phyloP scores from a whole-genome alignment of 345 rosid genomes.

The Carallia brachiata region DNA sequence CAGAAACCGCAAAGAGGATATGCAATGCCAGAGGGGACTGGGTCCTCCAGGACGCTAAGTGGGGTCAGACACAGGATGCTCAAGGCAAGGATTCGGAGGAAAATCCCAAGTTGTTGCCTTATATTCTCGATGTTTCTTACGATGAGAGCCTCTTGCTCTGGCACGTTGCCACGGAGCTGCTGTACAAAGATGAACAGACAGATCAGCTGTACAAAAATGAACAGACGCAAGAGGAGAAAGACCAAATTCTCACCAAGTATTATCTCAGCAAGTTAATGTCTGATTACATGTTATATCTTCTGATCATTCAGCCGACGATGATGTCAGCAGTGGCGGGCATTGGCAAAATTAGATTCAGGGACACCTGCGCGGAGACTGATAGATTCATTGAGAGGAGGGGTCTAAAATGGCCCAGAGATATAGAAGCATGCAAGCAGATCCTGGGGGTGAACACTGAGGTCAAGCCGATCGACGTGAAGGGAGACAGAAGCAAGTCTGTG shows the following conservation, averaged over 20 bases:
- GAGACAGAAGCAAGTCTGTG: slow-evolving; percentile 62
- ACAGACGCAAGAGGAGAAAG: too few relatives aligned
- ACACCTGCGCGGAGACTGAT: slow-evolving; percentile 42
- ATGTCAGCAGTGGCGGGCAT: slow-evolving; percentile 55
- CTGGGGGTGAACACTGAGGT: slow-evolving; percentile 28
- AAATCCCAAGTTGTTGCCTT: slow-evolving; percentile 28
- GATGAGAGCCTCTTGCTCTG: slow-evolving; percentile 31
- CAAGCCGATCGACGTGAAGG: slow-evolving; percentile 43
- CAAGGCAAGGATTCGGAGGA: background rate
- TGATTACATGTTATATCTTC: slow-evolving; percentile 61
- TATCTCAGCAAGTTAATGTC: slow-evolving; percentile 44
- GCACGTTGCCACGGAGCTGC: slow-evolving; percentile 64
- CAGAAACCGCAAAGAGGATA: slow-evolving; percentile 43
- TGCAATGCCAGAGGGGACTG: slow-evolving; percentile 57
- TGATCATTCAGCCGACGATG: slow-evolving; percentile 44
- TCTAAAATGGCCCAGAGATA: background rate
- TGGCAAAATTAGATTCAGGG: slow-evolving; percentile 46
- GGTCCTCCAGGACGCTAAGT: slow-evolving; percentile 32
- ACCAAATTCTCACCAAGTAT: too few relatives aligned
- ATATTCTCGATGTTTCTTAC: slow-evolving; percentile 15
- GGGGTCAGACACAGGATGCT: background rate
- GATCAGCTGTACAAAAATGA: too few relatives aligned
- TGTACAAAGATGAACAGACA: slow-evolving; percentile 19
- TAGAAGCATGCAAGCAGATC: slow-evolving; percentile 23
- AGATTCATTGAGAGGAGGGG: slow-evolving; percentile 37